These are phyloP conservation scores for Nakazawaea laoshanensis DNA, from an alignment of 805 yeast species.

Conservation along the genomic window DNA sequence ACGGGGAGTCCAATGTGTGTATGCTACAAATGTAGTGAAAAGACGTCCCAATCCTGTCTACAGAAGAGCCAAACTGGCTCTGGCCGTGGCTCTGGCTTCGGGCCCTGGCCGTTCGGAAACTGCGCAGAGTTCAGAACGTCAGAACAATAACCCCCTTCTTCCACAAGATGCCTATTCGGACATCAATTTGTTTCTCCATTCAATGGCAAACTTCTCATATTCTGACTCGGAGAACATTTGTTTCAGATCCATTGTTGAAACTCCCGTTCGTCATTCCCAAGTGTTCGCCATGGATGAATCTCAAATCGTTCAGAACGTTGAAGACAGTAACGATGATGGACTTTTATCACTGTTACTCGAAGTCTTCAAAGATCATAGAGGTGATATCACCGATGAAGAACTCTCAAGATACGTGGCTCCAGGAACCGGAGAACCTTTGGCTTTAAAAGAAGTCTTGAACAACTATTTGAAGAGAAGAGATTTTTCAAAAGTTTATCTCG, in stretches of 20 bases:
- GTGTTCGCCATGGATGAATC: constrained; percentile 10
- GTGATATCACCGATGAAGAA: constrained; percentile 6
- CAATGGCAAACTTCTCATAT: constrained; percentile 3
- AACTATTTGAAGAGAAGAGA: not conserved
- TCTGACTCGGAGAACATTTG: not conserved
- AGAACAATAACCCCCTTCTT: too few species aligned
- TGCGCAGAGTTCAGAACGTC: not conserved
- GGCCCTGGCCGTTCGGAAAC: not conserved
- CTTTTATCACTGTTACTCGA: constrained; percentile 1
- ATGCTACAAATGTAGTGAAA: constrained; percentile 6
- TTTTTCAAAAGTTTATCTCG: not conserved
- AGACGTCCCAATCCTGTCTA: constrained; percentile 6
- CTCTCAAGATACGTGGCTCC: constrained; percentile 1
- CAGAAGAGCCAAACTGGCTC: not conserved
- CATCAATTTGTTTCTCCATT: constrained; percentile 2
- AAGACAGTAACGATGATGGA: constrained; percentile 1
- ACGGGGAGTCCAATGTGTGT: constrained; percentile 14
- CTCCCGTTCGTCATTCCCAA: not conserved
- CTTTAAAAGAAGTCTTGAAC: constrained; percentile 2
- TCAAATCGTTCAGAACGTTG: constrained; percentile 7
- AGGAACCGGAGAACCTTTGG: not conserved
- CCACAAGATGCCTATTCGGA: too few species aligned
- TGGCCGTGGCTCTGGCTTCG: not conserved
- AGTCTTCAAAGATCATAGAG: not conserved
- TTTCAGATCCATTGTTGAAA: not conserved